Base-by-base conservation (phyloP, 805 yeast genomes). In the Ogataea ganodermae region DNA sequence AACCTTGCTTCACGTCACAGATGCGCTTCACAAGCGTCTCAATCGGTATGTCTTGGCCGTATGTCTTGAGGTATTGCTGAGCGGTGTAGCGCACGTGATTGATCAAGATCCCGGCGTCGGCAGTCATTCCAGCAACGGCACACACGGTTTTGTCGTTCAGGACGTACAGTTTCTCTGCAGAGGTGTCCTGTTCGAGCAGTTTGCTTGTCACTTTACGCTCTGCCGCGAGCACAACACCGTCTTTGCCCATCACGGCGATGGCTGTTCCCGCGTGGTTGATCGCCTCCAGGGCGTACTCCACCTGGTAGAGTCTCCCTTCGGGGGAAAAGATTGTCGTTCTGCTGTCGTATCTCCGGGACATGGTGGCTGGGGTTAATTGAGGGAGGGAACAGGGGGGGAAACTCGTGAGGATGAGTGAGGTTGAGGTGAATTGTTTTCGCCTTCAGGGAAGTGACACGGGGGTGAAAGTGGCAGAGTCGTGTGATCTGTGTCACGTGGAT, bases 311-410 rank as follows among this genome's bases (percentile, higher is more conserved):
- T 70, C 99, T 82, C 32, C 99, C 99, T 68, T 94, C 99, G 8
- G 99, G 99, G 32, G 98, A 92, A 73, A 94, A 94, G 63, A 94
- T 95, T 4, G 99, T 94, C 43, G 99, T 94, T 79, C 99, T 83
- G 52, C 96, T 86, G 72, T 94, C 99, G 89, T 94, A 94, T 80
- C 99, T 84, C 86, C 98, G 86, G 59, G 97, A 89, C 84, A 80
- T 79, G 32, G 33, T 12, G 13, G 33, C 14, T 6, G 33, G 33
- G 3, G 33, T 28, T 28, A n/a, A 28, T 28, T 28, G 31, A 10
- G 13, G 16, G 14, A 13, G 12, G 13, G 6, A 13, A 10, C 30
- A 13, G 14, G 6, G 33, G 13, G 23, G 22, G 6, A 17, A 3
- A 33, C 4, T 16, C 23, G 12, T 33, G 13, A 7, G 17, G n/a